Evolutionary conservation across 805 yeast species (phyloP).

Genomic region (Kodamaea hsintzibuensis): DNA sequence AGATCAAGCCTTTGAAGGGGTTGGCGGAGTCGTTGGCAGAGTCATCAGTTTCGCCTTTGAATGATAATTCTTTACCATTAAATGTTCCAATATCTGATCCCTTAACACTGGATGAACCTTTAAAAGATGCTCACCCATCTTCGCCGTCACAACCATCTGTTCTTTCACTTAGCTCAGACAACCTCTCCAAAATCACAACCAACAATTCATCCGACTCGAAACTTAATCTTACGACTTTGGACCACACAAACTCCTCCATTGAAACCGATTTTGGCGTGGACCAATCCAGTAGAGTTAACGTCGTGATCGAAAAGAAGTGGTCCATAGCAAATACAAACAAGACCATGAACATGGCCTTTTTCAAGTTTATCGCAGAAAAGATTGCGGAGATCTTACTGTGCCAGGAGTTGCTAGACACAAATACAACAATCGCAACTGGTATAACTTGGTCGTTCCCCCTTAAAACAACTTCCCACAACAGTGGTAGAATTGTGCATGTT

Average conservation of each 20-base stretch:
- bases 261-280: constrained; percentile 10
- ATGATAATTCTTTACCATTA: neutral
- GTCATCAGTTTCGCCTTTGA: neutral
- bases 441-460: constrained; percentile 62
- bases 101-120: too few species aligned
- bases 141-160: neutral
- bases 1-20: constrained; percentile 17
- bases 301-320: constrained; percentile 39
- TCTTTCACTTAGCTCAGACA: constrained; percentile 2
- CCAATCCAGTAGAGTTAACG: constrained; percentile 25
- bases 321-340: constrained; percentile 39
- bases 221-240: constrained; percentile 8
- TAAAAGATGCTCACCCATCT: neutral
- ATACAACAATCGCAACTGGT: constrained; percentile 37
- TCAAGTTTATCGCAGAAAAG: constrained; percentile 41
- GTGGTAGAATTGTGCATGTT: constrained; percentile 50
- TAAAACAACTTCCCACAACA: constrained; percentile 39
- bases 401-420: constrained; percentile 18
- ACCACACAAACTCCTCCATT: constrained; percentile 9
- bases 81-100: neutral
- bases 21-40: neutral
- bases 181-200: constrained; percentile 3
- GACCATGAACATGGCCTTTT: constrained; percentile 41
- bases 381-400: constrained; percentile 27
- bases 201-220: constrained; percentile 8